phyloP scores from a whole-genome alignment of 306 rosid genomes.

The Gastrolobium bilobum region DNA sequence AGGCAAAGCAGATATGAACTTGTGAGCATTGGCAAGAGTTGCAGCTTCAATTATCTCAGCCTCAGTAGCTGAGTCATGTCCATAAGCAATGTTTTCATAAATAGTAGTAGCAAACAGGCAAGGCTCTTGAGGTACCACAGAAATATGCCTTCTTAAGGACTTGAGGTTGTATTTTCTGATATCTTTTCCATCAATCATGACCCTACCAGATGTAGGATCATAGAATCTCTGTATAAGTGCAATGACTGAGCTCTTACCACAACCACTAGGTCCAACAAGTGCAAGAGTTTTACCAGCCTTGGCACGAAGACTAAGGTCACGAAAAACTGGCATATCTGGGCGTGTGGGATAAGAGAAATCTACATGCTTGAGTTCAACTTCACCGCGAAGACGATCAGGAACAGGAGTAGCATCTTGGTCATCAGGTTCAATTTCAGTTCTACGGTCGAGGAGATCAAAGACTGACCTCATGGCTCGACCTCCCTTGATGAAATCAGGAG shows the following conservation, averaged over 20 bases:
- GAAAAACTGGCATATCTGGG: slow-evolving; percentile 88
- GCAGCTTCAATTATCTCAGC: slow-evolving; percentile 96
- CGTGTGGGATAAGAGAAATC: slow-evolving; percentile 93
- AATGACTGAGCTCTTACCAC: slow-evolving; percentile 97
- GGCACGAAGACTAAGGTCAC: slow-evolving; percentile 90
- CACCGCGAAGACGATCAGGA: slow-evolving; percentile 92
- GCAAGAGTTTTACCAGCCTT: slow-evolving; percentile 98
- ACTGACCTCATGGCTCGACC: slow-evolving; percentile 98
- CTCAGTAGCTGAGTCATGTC: slow-evolving; percentile 88
- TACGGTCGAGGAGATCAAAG: slow-evolving; percentile 91
- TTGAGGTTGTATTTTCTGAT: slow-evolving; percentile 93
- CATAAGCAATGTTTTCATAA: slow-evolving; percentile 92
- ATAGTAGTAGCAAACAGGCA: slow-evolving; percentile 90
- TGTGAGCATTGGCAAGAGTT: slow-evolving; percentile 90
- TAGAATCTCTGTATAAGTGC: slow-evolving; percentile 87
- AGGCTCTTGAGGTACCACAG: slow-evolving; percentile 97
- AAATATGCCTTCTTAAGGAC: slow-evolving; percentile 88
- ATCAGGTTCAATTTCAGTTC: slow-evolving; percentile 98
- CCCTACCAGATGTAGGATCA: slow-evolving; percentile 92
- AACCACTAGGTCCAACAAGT: slow-evolving; percentile 98
- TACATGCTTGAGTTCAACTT: slow-evolving; percentile 92
- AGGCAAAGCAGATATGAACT: slow-evolving; percentile 84
- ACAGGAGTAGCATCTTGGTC: slow-evolving; percentile 80
- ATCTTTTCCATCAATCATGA: slow-evolving; percentile 91
- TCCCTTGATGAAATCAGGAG: slow-evolving; percentile 98